phyloP scores from a whole-genome alignment of 1,139 yeast genomes.

The Diutina ranongensis region DNA sequence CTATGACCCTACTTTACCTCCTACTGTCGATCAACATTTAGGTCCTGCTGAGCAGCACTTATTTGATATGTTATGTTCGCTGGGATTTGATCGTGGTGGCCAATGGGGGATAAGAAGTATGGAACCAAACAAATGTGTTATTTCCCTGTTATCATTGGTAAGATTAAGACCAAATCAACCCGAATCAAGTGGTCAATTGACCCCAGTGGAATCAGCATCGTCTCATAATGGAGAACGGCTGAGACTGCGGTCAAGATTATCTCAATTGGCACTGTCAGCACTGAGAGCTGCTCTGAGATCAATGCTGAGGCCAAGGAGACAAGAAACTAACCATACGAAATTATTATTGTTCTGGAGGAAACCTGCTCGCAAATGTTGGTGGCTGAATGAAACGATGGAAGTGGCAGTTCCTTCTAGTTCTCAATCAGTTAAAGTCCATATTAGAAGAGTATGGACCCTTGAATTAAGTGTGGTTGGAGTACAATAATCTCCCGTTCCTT shows the following conservation, averaged over 20 bases:
- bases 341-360: conserved; percentile 89
- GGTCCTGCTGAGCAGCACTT: conserved; percentile 95
- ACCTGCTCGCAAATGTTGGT: conserved; percentile 99
- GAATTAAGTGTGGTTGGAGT: conserved; percentile 57
- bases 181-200: conserved; percentile 26
- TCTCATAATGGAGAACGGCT: conserved; percentile 20
- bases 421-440: conserved; percentile 43
- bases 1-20: conserved; percentile 20
- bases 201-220: conserved; percentile 35
- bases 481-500: conserved; percentile 20
- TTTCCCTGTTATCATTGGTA: conserved; percentile 75
- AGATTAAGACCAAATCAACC: conserved; percentile 30
- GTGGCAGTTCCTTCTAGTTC: conserved; percentile 17
- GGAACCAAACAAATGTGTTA: conserved; percentile 79
- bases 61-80: conserved; percentile 86
- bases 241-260: conserved; percentile 33
- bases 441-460: conserved; percentile 77
- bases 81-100: conserved; percentile 65
- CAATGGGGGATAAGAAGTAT: conserved; percentile 81
- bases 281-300: conserved; percentile 44
- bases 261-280: conserved; percentile 31
- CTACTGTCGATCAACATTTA: conserved; percentile 31
- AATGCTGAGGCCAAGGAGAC: conserved; percentile 30
- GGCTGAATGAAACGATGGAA: conserved; percentile 64
- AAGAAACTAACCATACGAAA: conserved; percentile 44